Percentiles rank a stretch among this genome's conserved stretches.
phyloP scores from a whole-genome alignment of 805 yeast species.

The Lachancea thermotolerans region DNA sequence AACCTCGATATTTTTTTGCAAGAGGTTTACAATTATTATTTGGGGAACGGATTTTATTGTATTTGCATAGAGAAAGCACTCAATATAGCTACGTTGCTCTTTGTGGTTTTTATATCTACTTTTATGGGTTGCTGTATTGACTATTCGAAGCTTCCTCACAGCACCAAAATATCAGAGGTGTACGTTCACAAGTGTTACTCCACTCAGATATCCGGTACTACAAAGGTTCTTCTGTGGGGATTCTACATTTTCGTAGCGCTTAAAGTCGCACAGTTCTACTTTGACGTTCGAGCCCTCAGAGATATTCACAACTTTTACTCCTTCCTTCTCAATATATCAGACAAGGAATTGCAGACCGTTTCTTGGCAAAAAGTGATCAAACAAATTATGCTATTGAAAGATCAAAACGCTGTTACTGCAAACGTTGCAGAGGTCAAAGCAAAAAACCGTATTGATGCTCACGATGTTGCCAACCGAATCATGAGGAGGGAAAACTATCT shows the following conservation, averaged over 20 bases:
- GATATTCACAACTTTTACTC: conserved; percentile 76
- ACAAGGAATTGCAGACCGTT: conserved; percentile 83
- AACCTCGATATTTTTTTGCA: conserved; percentile 81
- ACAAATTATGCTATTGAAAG: conserved; percentile 64
- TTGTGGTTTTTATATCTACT: conserved; percentile 72
- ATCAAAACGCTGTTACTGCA: conserved; percentile 61
- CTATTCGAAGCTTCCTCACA: conserved; percentile 38
- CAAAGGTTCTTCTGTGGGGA: conserved; percentile 57
- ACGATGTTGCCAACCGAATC: conserved; percentile 88
- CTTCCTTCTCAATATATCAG: conserved; percentile 62
- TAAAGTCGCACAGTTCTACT: conserved; percentile 47
- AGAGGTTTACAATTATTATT: conserved; percentile 76
- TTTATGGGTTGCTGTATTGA: conserved; percentile 81
- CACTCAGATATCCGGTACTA: conserved; percentile 40
- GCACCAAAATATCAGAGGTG: conserved; percentile 32
- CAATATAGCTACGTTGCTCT: conserved; percentile 68
- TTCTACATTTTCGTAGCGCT: conserved; percentile 49
- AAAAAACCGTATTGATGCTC: conserved; percentile 77
- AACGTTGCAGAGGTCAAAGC: conserved; percentile 54
- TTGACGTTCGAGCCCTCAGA: conserved; percentile 57
- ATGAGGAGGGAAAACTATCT: conserved; percentile 94
- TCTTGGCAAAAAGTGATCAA: conserved; percentile 86
- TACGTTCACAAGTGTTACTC: conserved; percentile 34
- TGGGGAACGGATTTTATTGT: conserved; percentile 78
- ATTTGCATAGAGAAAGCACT: conserved; percentile 60